Conservation (phyloP, 2,329 filamentous ascomycete genomes). For the Colletotrichum sp. region DNA sequence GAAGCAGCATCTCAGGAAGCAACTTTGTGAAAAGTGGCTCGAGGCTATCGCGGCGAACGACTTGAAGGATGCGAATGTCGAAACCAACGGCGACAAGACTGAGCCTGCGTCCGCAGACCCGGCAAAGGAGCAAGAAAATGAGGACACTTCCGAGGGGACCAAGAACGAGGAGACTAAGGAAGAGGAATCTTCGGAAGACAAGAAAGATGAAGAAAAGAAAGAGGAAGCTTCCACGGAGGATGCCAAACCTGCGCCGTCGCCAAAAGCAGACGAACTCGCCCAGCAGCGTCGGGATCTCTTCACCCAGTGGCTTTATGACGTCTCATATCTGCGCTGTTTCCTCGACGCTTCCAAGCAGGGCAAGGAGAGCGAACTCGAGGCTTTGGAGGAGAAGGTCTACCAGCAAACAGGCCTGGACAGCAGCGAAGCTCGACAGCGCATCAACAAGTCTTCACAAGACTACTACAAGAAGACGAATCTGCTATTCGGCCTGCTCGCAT, state of each 20-base stretch:
- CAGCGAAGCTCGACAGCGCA: conserved; percentile 53
- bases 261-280: conserved; percentile 10
- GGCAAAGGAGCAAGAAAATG: conserved; percentile 4
- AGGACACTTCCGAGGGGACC: conserved; percentile 2
- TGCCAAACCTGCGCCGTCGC: conserved; percentile 6
- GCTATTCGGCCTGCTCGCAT: conserved; percentile 78
- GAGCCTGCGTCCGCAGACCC: conserved; percentile 19
- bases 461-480: conserved; percentile 86
- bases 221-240: neutral
- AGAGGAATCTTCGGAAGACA: conserved; percentile 13
- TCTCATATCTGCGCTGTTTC: conserved; percentile 54
- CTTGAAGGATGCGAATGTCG: neutral
- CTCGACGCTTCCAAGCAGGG: conserved; percentile 37
- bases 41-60: conserved; percentile 40
- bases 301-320: conserved; percentile 68
- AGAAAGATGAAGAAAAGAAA: conserved; percentile 20
- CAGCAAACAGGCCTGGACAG: conserved; percentile 51
- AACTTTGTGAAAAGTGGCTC: conserved; percentile 56
- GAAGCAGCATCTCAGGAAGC: conserved; percentile 60
- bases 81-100: conserved; percentile 15
- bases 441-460: conserved; percentile 70
- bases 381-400: conserved; percentile 51
- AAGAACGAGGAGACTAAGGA: conserved; percentile 9
- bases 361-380: conserved; percentile 38
- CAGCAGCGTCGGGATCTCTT: conserved; percentile 51